These are phyloP conservation scores for Neurospora pannonica DNA, from an alignment of 495 filamentous ascomycete species.

Conservation along the genomic window DNA sequence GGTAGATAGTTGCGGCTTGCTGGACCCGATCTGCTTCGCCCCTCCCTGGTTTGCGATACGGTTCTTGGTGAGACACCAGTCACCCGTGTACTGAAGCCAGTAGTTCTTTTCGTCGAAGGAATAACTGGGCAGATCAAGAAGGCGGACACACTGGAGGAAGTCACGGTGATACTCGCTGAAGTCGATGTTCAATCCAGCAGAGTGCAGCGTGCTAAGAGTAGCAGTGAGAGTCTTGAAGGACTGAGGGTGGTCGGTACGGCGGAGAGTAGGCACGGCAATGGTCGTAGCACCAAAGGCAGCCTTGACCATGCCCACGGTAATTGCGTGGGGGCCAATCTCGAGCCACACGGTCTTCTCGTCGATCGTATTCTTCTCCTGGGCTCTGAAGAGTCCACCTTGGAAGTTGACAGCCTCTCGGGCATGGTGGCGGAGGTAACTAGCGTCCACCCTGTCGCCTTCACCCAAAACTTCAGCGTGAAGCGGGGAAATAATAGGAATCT, in stretches of 20 bases:
- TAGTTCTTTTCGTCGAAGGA: slow-evolving; percentile 74
- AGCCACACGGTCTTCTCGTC: slow-evolving; percentile 50
- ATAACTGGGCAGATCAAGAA: slow-evolving; percentile 64
- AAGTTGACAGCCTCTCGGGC: slow-evolving; percentile 69
- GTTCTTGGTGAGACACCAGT: slow-evolving; percentile 62
- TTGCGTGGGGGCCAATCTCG: slow-evolving; percentile 62
- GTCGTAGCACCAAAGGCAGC: slow-evolving; percentile 48
- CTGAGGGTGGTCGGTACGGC: slow-evolving; percentile 34
- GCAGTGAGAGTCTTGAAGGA: slow-evolving; percentile 56
- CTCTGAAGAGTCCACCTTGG: slow-evolving; percentile 49
- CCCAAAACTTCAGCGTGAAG: slow-evolving; percentile 50
- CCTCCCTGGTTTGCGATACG: slow-evolving; percentile 45
- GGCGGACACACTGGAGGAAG: slow-evolving; percentile 48
- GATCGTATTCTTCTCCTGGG: slow-evolving; percentile 38
- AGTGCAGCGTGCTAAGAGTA: slow-evolving; percentile 52
- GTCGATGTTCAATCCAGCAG: slow-evolving; percentile 54
- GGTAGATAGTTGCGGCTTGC: slow-evolving; percentile 37
- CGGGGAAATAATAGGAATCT: slow-evolving; percentile 65
- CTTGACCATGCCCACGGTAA: slow-evolving; percentile 62
- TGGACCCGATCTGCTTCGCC: slow-evolving; percentile 40
- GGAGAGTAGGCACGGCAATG: slow-evolving; percentile 47
- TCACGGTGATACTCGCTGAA: slow-evolving; percentile 77
- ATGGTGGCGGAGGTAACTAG: slow-evolving; percentile 55
- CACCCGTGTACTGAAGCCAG: slow-evolving; percentile 70
- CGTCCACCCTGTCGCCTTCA: slow-evolving; percentile 44